Evolutionary conservation across 495 filamentous ascomycete species (phyloP), one percentile per base, ranked within the genome.

Genomic region (Aspergillus cristatus): DNA sequence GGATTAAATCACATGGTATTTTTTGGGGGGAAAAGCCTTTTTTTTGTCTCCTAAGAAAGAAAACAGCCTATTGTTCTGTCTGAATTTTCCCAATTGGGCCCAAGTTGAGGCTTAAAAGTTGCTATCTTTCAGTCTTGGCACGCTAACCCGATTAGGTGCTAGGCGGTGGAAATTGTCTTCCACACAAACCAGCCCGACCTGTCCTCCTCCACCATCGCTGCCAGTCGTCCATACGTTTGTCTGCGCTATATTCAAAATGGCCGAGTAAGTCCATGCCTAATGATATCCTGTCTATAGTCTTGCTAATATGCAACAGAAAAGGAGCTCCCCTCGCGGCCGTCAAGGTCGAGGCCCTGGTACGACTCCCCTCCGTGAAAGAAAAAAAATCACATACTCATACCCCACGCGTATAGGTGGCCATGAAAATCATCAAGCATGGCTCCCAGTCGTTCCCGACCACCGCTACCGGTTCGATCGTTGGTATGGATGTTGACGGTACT

Each of bases 381-480:
- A 33, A 50, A 45, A 42, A 51, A 48, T 43, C 24, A 54, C 6
- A 46, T 35, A 14, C 22, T 44, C 8, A 35, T 16, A 16, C 12
- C 24, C 14, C 24, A 14, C 13, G 35, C 25, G 37, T 28, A 34
- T 56, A 93, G 86, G 86, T 94, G 56, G 86, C 90, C 36, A 86
- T 94, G 86, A 94, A 94, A 67, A 86, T 96, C 53, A 86, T 91
- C 53, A 94, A 89, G 68, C 86, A 93, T 70, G 83, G 81, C 71
- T 81, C 85, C 17, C 74, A 86, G 44, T 72, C 70, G 41, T 97
- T 93, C 68, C 93, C 90, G 38, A 87, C 86, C 24, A 84, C 78
- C 15, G 86, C 88, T 37, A 97, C 86, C 36, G 89, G 89, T 37
- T 86, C 83, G 33, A 71, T 94, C 26, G 84, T 94, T 37, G 91